phyloP scores from a whole-genome alignment of 2,329 filamentous ascomycete genomes.

The Exserohilum turcica region DNA sequence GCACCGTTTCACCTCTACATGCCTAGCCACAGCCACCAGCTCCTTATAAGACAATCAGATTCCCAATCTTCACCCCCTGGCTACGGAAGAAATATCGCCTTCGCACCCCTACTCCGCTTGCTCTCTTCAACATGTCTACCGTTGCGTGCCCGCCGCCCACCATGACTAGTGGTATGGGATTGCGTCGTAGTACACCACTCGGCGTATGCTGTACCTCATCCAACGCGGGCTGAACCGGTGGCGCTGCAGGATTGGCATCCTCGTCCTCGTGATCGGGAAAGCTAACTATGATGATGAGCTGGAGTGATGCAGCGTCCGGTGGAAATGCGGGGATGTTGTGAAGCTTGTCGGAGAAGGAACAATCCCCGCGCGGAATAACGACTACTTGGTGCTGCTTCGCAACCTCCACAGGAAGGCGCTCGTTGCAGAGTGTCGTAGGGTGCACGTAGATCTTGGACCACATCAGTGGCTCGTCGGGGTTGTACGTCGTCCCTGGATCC shows the following conservation, averaged over 20 bases:
- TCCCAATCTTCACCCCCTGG: conserved; percentile 77
- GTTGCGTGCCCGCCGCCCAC: conserved; percentile 70
- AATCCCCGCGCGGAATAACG: conserved; percentile 79
- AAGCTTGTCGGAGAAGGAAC: conserved; percentile 83
- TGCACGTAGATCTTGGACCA: conserved; percentile 75
- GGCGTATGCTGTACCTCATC: conserved; percentile 75
- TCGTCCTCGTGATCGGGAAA: conserved; percentile 57
- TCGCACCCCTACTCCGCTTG: conserved; percentile 74
- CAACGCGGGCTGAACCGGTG: conserved; percentile 69
- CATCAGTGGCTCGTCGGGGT: conserved; percentile 55
- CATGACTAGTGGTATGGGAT: conserved; percentile 83
- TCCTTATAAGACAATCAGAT: conserved; percentile 69
- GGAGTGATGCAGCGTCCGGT: conserved; percentile 65
- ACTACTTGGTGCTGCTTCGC: conserved; percentile 72
- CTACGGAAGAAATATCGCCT: conserved; percentile 81
- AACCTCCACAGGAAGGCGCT: conserved; percentile 58
- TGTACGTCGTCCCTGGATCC: conserved; percentile 43
- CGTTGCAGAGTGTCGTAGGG: conserved; percentile 67
- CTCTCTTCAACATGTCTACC: conserved; percentile 66
- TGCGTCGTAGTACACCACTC: conserved; percentile 68
- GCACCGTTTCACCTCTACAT: background rate
- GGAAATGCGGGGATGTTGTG: conserved; percentile 80
- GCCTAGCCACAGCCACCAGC: background rate
- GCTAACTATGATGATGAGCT: conserved; percentile 80
- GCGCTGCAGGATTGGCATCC: conserved; percentile 1